These are phyloP conservation scores for Cicer arietinum DNA, from an alignment of 306 rosid species.

Conservation along the genomic window DNA sequence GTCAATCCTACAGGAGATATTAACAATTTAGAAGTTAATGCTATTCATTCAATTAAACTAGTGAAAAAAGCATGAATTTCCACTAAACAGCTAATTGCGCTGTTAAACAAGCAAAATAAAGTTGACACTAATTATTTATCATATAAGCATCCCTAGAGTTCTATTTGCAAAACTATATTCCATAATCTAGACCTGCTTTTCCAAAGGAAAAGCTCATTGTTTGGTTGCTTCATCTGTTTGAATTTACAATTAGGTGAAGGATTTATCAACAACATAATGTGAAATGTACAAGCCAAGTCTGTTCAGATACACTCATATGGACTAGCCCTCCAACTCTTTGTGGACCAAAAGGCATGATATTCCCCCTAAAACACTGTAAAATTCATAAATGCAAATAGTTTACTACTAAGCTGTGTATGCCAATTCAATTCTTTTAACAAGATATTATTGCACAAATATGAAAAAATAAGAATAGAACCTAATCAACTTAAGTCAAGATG, in stretches of 20 bases:
- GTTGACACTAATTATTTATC: slow-evolving; percentile 3
- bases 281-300: not conserved
- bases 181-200: not conserved
- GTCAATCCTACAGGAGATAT: slow-evolving; percentile 59
- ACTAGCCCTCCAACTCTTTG: not conserved
- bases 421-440: not conserved
- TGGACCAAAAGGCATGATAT: slow-evolving; percentile 7
- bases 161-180: not conserved
- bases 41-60: slow-evolving; percentile 26
- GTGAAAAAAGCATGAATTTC: slow-evolving; percentile 22
- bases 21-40: slow-evolving; percentile 32
- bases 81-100: slow-evolving; percentile 1
- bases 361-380: not conserved
- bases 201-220: not conserved
- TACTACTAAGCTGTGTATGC: slow-evolving; percentile 14
- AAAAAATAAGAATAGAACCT: slow-evolving; percentile 16
- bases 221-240: slow-evolving; percentile 17
- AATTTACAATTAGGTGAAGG: not conserved
- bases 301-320: slow-evolving; percentile 22
- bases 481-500: slow-evolving; percentile 24
- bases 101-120: slow-evolving; percentile 16
- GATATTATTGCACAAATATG: slow-evolving; percentile 1
- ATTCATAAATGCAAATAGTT: not conserved
- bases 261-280: not conserved
- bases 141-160: slow-evolving; percentile 1